A percentile compares a stretch with the other conserved stretches of the same genome.
Evolutionary conservation across 225 moss, liverwort and hornwort species (phyloP).

Genomic region (Neckera pumila): DNA sequence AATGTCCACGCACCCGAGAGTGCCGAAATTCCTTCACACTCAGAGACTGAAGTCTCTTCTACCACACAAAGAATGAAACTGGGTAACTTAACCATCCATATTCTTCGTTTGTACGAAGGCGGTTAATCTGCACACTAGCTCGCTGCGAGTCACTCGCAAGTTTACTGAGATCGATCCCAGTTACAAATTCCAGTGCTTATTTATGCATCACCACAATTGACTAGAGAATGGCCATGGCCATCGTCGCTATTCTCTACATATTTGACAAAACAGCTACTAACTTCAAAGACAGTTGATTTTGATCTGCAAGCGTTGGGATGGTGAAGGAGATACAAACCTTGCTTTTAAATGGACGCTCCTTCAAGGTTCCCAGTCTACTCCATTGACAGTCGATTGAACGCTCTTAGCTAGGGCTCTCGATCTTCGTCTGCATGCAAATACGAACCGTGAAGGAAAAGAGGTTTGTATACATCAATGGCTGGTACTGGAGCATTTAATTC

Average conservation of each 20-base stretch:
- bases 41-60: not conserved
- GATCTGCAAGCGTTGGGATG: not conserved
- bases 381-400: not conserved
- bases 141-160: not conserved
- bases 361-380: not conserved
- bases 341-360: not conserved
- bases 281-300: not conserved
- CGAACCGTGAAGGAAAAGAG: not conserved
- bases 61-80: not conserved
- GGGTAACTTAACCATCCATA: not conserved
- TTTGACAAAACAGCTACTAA: too few species aligned
- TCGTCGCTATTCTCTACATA: not conserved
- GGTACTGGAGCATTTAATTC: not conserved
- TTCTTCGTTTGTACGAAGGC: not conserved
- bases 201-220: not conserved
- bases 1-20: not conserved
- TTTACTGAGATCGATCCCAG: not conserved
- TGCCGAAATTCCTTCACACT: not conserved
- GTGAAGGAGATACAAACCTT: not conserved
- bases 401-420: not conserved
- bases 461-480: not conserved
- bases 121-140: not conserved
- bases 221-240: not conserved
- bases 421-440: not conserved
- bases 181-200: not conserved